Conservation (phyloP, 164 flowering plant genomes). For the Echeveria elegans region DNA sequence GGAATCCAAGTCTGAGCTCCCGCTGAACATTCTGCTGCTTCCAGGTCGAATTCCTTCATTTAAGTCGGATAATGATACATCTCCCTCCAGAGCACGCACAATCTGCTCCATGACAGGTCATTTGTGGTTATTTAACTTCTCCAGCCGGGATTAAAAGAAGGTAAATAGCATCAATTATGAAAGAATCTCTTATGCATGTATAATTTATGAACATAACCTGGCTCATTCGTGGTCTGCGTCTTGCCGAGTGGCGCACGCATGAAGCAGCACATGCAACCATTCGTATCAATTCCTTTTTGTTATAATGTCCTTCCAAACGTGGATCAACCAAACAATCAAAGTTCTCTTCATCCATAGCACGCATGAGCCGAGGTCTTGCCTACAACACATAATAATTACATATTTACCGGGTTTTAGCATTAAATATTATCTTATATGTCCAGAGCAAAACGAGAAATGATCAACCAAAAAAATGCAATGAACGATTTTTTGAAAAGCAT, state of each 20-base stretch:
- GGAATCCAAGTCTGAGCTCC: slow-evolving; percentile 75
- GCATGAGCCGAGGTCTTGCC: slow-evolving; percentile 77
- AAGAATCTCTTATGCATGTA: too few species aligned
- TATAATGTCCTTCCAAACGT: slow-evolving; percentile 37
- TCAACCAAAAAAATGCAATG: neutral
- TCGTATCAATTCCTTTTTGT: slow-evolving; percentile 59
- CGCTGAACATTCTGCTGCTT: slow-evolving; percentile 53
- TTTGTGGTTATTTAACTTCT: neutral
- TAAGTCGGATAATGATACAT: slow-evolving; percentile 53
- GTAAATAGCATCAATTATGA: neutral
- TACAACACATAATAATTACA: slow-evolving; percentile 18
- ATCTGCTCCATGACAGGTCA: slow-evolving; percentile 36
- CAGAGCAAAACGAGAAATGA: neutral
- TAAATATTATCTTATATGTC: neutral
- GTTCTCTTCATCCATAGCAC: slow-evolving; percentile 66
- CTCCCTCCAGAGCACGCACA: slow-evolving; percentile 85
- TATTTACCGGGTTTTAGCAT: neutral
- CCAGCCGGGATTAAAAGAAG: neutral
- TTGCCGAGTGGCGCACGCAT: slow-evolving; percentile 81
- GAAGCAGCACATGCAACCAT: slow-evolving; percentile 92
- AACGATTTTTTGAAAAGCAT: neutral
- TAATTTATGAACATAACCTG: too few species aligned
- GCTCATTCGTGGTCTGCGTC: slow-evolving; percentile 82
- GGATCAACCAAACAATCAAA: slow-evolving; percentile 60
- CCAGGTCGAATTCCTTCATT: slow-evolving; percentile 72